Base-by-base conservation (phyloP, 2,329 filamentous ascomycete species). In the Nemania abortiva region DNA sequence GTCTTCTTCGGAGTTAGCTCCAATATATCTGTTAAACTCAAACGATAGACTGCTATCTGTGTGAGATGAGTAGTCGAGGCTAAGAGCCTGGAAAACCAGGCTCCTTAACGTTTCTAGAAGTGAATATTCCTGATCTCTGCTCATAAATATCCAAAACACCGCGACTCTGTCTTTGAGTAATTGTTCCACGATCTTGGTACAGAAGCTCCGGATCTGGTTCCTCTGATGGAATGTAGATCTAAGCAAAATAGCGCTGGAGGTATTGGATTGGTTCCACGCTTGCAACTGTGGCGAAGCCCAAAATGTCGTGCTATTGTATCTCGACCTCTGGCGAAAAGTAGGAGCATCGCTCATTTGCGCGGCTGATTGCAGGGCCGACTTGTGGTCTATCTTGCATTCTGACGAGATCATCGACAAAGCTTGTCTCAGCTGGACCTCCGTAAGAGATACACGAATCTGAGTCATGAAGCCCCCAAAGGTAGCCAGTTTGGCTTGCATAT, bases 121-220 rank as follows among this genome's bases (percentile, higher is more conserved):
- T 3, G 63, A 27, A 34, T 66, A 56, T 29, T 66, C 63, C 15
- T 66, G 56, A 3, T 60, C 55, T 61, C 52, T 60, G n/a, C 50
- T 66, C 57, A 61, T 66, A 22, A 61, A 66, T 53, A 60, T 65
- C 63, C 63, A 65, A 29, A 65, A 65, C 15, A 65, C 63, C 37
- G 63, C 54, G 13, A 53, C 22, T 11, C 53, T 6, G 11, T 65
- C 63, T 53, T 39, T 63, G 27, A 63, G 54, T 11, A 65, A 52
- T 15, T 59, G 15, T 20, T 59, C 18, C 3, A 65, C 63, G 6
- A 65, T 29, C 10, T 65, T 42, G 20, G 54, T 37, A 20, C 63
- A 65, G 55, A 65, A 65, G 47, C 13, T 53, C 27, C 63, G 63
- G 15, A 54, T 22, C 42, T 65, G 63, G 15, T 7, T 31, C 42